These are phyloP conservation scores for Mycena metata DNA, from an alignment of 768 basidiomycete species.

Conservation along the genomic window DNA sequence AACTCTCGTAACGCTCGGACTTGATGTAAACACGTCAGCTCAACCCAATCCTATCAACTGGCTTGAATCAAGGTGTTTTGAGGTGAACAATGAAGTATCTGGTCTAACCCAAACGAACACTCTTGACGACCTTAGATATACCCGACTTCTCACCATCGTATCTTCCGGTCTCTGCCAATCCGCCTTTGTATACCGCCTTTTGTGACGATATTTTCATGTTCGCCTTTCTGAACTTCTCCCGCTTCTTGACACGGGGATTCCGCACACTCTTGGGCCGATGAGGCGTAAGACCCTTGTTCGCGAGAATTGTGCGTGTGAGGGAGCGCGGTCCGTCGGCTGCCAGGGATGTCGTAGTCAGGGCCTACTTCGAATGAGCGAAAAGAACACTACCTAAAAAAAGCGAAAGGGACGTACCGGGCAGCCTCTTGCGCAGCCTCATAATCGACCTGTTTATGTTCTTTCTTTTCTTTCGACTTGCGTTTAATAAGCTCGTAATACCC, in stretches of 20 bases:
- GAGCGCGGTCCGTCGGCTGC: constrained; percentile 81
- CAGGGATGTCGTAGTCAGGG: constrained; percentile 50
- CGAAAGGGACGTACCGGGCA: constrained; percentile 62
- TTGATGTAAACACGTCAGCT: too few relatives aligned
- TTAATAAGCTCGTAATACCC: constrained; percentile 96
- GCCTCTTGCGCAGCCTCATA: constrained; percentile 77
- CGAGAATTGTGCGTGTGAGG: constrained; percentile 90
- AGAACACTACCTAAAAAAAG: neutral
- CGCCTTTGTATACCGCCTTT: constrained; percentile 94
- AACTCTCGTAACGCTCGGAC: too few relatives aligned
- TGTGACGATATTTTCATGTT: constrained; percentile 93
- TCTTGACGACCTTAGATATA: constrained; percentile 92
- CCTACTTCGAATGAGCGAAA: constrained; percentile 36
- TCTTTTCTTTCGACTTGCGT: constrained; percentile 75
- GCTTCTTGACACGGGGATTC: constrained; percentile 98
- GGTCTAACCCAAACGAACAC: constrained; percentile 73
- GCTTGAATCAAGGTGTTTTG: too few relatives aligned
- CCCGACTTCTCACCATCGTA: constrained; percentile 96
- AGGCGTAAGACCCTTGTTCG: constrained; percentile 95
- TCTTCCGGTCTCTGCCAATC: constrained; percentile 73
- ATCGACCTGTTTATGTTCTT: constrained; percentile 83
- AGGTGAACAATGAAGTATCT: too few relatives aligned
- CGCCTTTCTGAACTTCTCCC: constrained; percentile 92
- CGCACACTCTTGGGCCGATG: constrained; percentile 89
- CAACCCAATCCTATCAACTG: too few relatives aligned